Evolutionary conservation across 2,329 filamentous ascomycete species (phyloP).

Genomic region (Laburnicola sp.): DNA sequence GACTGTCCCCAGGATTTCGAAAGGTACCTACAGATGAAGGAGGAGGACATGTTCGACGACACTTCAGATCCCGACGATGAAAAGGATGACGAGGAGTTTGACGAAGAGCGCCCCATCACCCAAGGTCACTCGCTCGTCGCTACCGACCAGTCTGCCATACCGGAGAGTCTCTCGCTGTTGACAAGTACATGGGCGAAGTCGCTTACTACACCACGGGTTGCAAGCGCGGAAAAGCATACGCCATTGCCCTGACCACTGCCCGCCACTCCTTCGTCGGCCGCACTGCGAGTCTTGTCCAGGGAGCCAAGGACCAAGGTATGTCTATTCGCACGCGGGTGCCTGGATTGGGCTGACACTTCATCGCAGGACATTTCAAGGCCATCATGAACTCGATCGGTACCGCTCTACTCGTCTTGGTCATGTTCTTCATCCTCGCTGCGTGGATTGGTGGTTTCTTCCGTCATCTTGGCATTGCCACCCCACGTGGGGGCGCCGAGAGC

Average conservation of each 20-base stretch:
- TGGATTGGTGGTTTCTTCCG: conserved; percentile 83
- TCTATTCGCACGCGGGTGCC: conserved; percentile 10
- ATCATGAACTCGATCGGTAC: conserved; percentile 84
- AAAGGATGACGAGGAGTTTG: conserved; percentile 63
- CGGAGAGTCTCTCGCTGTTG: conserved; percentile 76
- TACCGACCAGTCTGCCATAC: conserved; percentile 78
- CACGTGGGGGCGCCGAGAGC: conserved; percentile 54
- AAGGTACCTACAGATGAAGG: conserved; percentile 66
- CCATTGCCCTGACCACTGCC: conserved; percentile 67
- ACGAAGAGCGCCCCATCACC: conserved; percentile 57
- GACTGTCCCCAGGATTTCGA: conserved; percentile 67
- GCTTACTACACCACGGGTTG: conserved; percentile 80
- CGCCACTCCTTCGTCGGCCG: conserved; percentile 76
- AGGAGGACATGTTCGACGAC: conserved; percentile 56
- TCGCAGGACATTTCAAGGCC: conserved; percentile 67
- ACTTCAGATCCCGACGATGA: conserved; percentile 63
- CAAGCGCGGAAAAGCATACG: conserved; percentile 78
- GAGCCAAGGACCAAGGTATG: conserved; percentile 70
- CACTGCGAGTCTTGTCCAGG: conserved; percentile 73
- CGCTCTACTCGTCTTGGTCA: conserved; percentile 71
- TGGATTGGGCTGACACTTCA: neutral
- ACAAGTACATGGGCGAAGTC: conserved; percentile 76
- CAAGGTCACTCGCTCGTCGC: conserved; percentile 69
- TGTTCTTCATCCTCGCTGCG: conserved; percentile 73
- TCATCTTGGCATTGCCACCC: conserved; percentile 64